Evolutionary conservation across 495 filamentous ascomycete species (phyloP).

Genomic region (Penicillium diatomitis): DNA sequence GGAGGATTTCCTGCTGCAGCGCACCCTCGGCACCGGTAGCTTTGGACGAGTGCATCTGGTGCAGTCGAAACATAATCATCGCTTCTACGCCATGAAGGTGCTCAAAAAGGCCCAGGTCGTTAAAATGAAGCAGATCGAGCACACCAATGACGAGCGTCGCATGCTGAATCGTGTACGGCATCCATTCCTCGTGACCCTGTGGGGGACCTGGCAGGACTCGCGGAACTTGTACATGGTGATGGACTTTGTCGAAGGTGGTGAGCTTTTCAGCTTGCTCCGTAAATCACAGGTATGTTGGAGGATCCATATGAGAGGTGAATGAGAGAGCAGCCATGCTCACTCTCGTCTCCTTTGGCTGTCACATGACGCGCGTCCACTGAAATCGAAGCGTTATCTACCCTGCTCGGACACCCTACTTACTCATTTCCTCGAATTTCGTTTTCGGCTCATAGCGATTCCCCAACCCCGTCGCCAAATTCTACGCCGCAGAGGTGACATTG

Average conservation of each 20-base stretch:
- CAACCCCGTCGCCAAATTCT: conserved; percentile 98
- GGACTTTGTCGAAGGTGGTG: conserved; percentile 99
- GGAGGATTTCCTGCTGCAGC: conserved; percentile 74
- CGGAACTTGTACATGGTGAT: conserved; percentile 99
- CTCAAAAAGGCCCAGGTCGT: conserved; percentile 97
- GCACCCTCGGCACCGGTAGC: conserved; percentile 91
- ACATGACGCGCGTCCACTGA: no score
- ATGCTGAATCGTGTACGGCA: conserved; percentile 96
- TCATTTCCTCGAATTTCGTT: not conserved
- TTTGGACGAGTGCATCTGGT: conserved; percentile 95
- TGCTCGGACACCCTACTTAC: no score
- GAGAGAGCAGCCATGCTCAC: no score
- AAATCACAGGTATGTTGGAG: conserved; percentile 79
- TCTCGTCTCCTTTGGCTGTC: no score
- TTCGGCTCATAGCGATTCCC: conserved; percentile 68
- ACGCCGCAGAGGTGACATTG: conserved; percentile 92
- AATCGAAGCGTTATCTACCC: no score
- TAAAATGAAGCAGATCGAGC: conserved; percentile 99
- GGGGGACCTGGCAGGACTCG: conserved; percentile 95
- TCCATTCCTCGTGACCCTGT: conserved; percentile 92
- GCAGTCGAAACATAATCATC: conserved; percentile 92
- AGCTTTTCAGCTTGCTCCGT: conserved; percentile 87
- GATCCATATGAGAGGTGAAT: no score
- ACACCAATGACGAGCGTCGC: conserved; percentile 92
- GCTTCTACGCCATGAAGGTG: conserved; percentile 97